These are phyloP conservation scores for Dichotomopilus funicola DNA, from an alignment of 2,329 filamentous ascomycete species.

Conservation along the genomic window DNA sequence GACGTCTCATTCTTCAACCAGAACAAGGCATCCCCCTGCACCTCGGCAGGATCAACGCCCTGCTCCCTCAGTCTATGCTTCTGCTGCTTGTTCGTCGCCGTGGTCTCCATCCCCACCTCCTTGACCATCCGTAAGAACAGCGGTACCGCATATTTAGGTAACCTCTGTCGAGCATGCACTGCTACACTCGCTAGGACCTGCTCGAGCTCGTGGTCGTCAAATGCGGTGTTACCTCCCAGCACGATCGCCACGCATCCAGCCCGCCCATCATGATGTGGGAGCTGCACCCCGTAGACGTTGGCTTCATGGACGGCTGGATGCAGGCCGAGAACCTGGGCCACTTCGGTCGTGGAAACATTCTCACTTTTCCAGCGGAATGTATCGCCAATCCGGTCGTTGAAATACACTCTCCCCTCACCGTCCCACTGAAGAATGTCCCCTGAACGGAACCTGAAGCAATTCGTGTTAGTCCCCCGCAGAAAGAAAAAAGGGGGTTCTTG, in stretches of 20 bases:
- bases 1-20: constrained; percentile 56
- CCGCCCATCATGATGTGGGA: constrained; percentile 76
- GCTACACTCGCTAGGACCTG: constrained; percentile 52
- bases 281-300: constrained; percentile 76
- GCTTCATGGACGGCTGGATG: constrained; percentile 66
- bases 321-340: constrained; percentile 62
- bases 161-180: constrained; percentile 44
- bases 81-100: constrained; percentile 84
- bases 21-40: constrained; percentile 44
- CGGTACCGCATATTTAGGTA: constrained; percentile 71
- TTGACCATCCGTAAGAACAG: constrained; percentile 67
- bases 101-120: constrained; percentile 54
- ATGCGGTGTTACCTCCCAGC: constrained; percentile 36
- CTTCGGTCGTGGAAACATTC: constrained; percentile 76
- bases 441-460: constrained; percentile 53
- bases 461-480: not conserved
- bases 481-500: not conserved
- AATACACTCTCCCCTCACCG: constrained; percentile 64
- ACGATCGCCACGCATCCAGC: constrained; percentile 72
- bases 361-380: constrained; percentile 77
- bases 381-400: constrained; percentile 73
- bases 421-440: constrained; percentile 72
- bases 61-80: constrained; percentile 65
- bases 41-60: constrained; percentile 61
- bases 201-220: constrained; percentile 27